Percentiles rank a stretch among this genome's conserved stretches.
Conservation (phyloP, 106 monocot species). For the Agapanthus africanus region DNA sequence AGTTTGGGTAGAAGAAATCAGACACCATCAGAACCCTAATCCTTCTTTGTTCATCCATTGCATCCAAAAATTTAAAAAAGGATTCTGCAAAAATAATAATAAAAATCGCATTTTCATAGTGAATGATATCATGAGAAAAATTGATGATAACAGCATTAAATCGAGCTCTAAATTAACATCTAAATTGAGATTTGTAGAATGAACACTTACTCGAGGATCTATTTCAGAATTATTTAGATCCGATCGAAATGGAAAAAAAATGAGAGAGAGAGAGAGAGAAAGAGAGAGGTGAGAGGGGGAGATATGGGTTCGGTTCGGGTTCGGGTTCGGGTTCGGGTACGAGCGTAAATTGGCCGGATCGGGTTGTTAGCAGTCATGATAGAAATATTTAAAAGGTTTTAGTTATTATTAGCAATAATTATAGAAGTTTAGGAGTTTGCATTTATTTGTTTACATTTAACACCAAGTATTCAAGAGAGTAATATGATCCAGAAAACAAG, state of each 20-base stretch:
- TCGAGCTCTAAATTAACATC: background rate
- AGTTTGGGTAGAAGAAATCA: conserved; percentile 95
- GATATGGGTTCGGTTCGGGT: too few species aligned
- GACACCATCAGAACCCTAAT: conserved; percentile 90
- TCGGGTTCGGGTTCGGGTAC: background rate
- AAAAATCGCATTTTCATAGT: background rate
- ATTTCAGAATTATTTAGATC: background rate
- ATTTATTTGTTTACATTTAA: too few species aligned
- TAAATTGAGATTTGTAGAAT: background rate
- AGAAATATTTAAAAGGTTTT: too few species aligned
- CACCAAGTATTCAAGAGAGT: too few species aligned
- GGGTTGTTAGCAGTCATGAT: too few species aligned
- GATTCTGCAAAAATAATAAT: conserved; percentile 3
- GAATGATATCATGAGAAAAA: background rate
- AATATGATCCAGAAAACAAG: too few species aligned
- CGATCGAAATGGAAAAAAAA: background rate
- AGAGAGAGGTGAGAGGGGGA: too few species aligned
- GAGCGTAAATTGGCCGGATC: background rate
- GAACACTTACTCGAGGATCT: background rate
- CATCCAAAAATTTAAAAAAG: conserved; percentile 1
- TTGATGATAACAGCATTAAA: background rate
- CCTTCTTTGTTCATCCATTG: conserved; percentile 41
- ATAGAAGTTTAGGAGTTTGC: too few species aligned
- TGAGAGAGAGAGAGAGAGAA: background rate
- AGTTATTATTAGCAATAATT: too few species aligned